Conservation (phyloP, 768 basidiomycete genomes). For the Pulveroboletus sp. region DNA sequence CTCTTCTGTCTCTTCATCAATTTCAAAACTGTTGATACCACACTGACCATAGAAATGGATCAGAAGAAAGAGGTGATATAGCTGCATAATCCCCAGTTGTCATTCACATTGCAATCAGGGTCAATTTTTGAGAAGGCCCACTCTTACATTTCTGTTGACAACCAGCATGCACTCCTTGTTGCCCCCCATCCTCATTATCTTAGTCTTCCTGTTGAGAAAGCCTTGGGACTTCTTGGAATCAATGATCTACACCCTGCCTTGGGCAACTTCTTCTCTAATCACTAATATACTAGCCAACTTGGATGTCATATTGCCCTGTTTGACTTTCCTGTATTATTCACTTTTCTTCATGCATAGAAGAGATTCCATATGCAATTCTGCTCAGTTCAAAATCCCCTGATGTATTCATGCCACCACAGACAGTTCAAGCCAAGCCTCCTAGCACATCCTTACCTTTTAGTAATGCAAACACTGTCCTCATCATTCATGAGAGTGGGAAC, state of each 20-base stretch:
- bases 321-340: conserved; percentile 2
- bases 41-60: too few species aligned
- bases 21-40: not conserved
- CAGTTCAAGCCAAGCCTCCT: conserved; percentile 8
- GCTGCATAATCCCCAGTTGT: too few species aligned
- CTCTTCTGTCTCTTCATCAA: conserved; percentile 4
- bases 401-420: conserved; percentile 4
- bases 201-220: not conserved
- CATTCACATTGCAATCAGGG: not conserved
- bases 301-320: not conserved
- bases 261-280: not conserved
- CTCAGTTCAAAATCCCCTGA: not conserved
- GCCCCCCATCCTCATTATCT: conserved; percentile 1
- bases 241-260: conserved; percentile 6
- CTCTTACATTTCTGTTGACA: not conserved
- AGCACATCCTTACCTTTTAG: not conserved
- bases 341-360: not conserved
- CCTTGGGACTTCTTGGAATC: not conserved
- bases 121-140: not conserved
- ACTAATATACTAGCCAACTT: not conserved
- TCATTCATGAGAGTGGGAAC: conserved; percentile 7
- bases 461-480: conserved; percentile 2
- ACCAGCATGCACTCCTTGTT: not conserved
- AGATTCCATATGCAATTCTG: conserved; percentile 6
- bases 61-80: too few species aligned